phyloP scores from a whole-genome alignment of 768 basidiomycete genomes.

The Mycena vulgaris region DNA sequence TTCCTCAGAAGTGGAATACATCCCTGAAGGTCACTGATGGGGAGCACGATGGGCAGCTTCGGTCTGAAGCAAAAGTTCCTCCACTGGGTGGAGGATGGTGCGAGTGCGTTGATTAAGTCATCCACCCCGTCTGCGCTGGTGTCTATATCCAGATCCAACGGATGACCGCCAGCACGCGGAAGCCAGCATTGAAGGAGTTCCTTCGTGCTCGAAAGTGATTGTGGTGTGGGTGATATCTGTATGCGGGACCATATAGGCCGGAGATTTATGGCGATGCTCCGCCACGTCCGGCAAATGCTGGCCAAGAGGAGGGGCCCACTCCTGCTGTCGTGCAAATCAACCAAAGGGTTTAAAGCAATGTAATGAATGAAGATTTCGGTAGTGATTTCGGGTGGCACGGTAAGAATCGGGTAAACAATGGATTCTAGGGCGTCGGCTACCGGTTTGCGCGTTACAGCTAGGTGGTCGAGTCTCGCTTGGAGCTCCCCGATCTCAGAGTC shows the following conservation, averaged over 20 bases:
- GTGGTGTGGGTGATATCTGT: neutral
- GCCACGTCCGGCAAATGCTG: constrained; percentile 9
- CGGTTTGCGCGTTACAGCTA: constrained; percentile 7
- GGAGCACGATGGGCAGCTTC: neutral
- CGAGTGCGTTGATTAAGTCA: neutral
- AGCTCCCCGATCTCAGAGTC: constrained; percentile 11
- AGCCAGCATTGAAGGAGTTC: constrained; percentile 1
- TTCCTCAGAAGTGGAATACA: neutral
- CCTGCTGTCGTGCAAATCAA: neutral
- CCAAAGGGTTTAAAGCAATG: neutral
- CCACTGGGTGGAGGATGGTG: neutral
- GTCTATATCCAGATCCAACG: neutral
- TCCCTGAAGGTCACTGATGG: neutral
- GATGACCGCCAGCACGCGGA: neutral
- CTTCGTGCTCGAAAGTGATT: too few species aligned
- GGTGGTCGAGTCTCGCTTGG: neutral
- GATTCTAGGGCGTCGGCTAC: constrained; percentile 1
- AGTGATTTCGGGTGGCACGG: constrained; percentile 3
- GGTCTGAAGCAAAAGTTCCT: neutral
- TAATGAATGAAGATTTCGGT: constrained; percentile 15
- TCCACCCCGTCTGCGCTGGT: neutral
- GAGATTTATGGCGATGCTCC: neutral
- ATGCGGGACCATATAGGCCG: neutral
- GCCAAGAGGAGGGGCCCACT: constrained; percentile 3
- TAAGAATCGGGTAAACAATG: constrained; percentile 16